Conservation (phyloP, 257 asterid genomes). For the Verbascum thapsus region DNA sequence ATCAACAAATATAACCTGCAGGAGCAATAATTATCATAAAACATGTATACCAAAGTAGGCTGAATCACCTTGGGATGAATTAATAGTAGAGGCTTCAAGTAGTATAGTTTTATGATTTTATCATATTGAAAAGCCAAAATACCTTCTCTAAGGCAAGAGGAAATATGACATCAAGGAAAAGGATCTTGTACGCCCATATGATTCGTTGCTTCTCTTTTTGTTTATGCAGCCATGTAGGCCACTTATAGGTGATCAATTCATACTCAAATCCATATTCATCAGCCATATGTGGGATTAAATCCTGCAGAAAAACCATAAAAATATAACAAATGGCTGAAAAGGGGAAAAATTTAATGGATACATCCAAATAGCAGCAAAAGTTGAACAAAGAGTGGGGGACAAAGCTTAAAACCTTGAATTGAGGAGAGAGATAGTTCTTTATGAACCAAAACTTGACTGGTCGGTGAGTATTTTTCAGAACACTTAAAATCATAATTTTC, state of each 20-base stretch:
- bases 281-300: conserved; percentile 95
- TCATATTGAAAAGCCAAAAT: conserved; percentile 7
- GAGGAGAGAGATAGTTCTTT: conserved; percentile 98
- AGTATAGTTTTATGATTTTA: background rate
- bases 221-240: conserved; percentile 99
- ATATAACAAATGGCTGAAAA: conserved; percentile 18
- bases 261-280: conserved; percentile 88
- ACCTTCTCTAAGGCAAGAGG: conserved; percentile 98
- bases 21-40: conserved; percentile 14
- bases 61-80: conserved; percentile 21
- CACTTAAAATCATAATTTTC: conserved; percentile 92
- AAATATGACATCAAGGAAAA: conserved; percentile 95
- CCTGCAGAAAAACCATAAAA: conserved; percentile 51
- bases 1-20: conserved; percentile 96
- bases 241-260: conserved; percentile 89
- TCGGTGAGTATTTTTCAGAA: conserved; percentile 81
- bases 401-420: conserved; percentile 69
- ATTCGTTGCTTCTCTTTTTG: conserved; percentile 97
- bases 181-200: conserved; percentile 95
- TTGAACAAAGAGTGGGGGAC: conserved; percentile 15
- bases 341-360: conserved; percentile 17
- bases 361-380: conserved; percentile 4
- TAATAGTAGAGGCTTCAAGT: conserved; percentile 12
- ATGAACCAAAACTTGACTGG: conserved; percentile 99
- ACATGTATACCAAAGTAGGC: conserved; percentile 12